A percentile compares a stretch with the other conserved stretches of the same genome.
Evolutionary conservation across 208 protist species (phyloP).

Genomic region (Trypanosoma avium): DNA sequence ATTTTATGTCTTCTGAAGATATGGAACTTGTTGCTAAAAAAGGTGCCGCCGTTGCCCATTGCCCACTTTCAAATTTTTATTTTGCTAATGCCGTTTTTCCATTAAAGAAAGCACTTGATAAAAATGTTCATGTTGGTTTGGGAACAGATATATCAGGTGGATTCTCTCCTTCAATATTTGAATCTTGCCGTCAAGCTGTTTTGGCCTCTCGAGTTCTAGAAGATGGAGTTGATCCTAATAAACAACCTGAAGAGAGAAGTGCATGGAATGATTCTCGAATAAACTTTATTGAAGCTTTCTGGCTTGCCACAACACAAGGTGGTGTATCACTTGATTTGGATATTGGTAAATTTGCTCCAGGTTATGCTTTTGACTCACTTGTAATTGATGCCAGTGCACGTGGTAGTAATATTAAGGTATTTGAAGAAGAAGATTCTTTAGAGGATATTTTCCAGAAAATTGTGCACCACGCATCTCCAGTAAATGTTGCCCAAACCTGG

Average conservation of each 20-base stretch:
- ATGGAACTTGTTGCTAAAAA: conserved; percentile 60
- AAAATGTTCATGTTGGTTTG: conserved; percentile 84
- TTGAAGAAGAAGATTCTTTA: conserved; percentile 55
- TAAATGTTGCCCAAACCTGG: conserved; percentile 64
- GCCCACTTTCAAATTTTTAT: conserved; percentile 93
- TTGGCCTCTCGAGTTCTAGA: conserved; percentile 60
- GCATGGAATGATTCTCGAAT: conserved; percentile 31
- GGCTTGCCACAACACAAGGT: conserved; percentile 86
- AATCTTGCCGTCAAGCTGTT: conserved; percentile 77
- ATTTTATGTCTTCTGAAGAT: conserved; percentile 87
- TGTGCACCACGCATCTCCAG: conserved; percentile 55
- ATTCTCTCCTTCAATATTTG: conserved; percentile 79
- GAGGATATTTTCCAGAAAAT: conserved; percentile 81
- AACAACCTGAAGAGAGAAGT: conserved; percentile 30
- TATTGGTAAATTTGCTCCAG: conserved; percentile 84
- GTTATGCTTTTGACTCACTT: conserved; percentile 90
- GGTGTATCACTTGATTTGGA: conserved; percentile 83
- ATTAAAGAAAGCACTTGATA: conserved; percentile 56
- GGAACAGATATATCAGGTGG: conserved; percentile 95
- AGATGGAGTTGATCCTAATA: conserved; percentile 44
- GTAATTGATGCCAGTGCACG: conserved; percentile 66
- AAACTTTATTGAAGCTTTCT: conserved; percentile 76
- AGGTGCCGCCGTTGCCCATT: conserved; percentile 84
- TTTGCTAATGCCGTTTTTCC: conserved; percentile 79
- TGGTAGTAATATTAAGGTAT: conserved; percentile 47